These are phyloP conservation scores for Scutellaria galericulata DNA, from an alignment of 257 asterid species.

Conservation along the genomic window DNA sequence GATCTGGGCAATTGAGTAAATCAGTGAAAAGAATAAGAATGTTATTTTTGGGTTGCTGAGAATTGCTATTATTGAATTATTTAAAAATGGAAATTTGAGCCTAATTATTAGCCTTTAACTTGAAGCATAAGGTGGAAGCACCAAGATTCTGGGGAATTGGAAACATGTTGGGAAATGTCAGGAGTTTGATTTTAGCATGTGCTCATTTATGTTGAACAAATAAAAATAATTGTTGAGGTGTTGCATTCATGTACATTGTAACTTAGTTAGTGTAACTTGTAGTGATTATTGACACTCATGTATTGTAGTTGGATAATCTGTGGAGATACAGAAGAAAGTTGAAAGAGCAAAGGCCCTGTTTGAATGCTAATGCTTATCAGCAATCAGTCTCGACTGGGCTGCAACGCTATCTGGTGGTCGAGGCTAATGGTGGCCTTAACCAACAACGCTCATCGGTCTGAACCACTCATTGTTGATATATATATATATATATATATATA, in stretches of 20 bases:
- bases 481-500: not conserved
- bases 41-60: not conserved
- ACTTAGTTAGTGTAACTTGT: not conserved
- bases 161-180: conserved; percentile 20
- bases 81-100: not conserved
- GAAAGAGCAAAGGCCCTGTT: conserved; percentile 65
- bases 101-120: not conserved
- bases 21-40: conserved; percentile 5
- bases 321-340: conserved; percentile 84
- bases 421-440: conserved; percentile 93
- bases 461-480: not conserved
- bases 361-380: conserved; percentile 43
- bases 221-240: not conserved
- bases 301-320: conserved; percentile 64
- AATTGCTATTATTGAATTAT: conserved; percentile 7
- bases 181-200: conserved; percentile 1
- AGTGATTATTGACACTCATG: conserved; percentile 25
- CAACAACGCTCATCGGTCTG: conserved; percentile 93
- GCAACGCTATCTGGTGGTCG: conserved; percentile 64
- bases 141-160: conserved; percentile 19
- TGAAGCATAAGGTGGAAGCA: conserved; percentile 17
- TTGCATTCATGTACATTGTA: conserved; percentile 18
- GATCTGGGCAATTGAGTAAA: conserved; percentile 24
- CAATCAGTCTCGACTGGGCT: conserved; percentile 46
- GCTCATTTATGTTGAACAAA: conserved; percentile 19